These are phyloP conservation scores for Boletus barrowsii DNA, from an alignment of 768 basidiomycete species.

Conservation along the genomic window DNA sequence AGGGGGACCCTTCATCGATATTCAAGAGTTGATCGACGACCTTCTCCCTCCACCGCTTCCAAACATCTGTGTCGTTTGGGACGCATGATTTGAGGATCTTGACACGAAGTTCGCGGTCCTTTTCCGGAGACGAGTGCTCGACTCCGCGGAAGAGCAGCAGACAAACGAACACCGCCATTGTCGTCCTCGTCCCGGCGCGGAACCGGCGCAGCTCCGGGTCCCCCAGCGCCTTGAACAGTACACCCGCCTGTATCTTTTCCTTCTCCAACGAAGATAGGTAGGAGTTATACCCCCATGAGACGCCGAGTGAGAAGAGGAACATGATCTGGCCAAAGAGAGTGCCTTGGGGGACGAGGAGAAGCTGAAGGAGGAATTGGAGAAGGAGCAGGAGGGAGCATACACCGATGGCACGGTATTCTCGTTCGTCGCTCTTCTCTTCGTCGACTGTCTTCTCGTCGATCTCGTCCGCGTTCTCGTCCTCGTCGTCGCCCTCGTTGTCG, in stretches of 20 bases:
- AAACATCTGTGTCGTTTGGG: background rate
- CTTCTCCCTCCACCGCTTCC: background rate
- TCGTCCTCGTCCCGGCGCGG: constrained; percentile 12
- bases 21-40: background rate
- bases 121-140: background rate
- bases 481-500: too few relatives aligned
- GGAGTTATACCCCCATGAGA: constrained; percentile 34
- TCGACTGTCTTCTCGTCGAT: background rate
- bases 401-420: constrained; percentile 14
- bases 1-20: background rate
- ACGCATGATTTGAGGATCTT: background rate
- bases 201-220: constrained; percentile 7
- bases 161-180: background rate
- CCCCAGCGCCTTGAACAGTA: constrained; percentile 14
- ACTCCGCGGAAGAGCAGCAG: background rate
- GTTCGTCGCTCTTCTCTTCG: too few relatives aligned
- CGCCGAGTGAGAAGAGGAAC: constrained; percentile 28
- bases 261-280: constrained; percentile 33
- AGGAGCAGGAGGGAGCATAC: constrained; percentile 25
- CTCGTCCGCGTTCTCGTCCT: too few relatives aligned
- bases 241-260: constrained; percentile 12
- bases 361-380: constrained; percentile 30
- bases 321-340: constrained; percentile 34
- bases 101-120: background rate
- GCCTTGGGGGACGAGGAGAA: constrained; percentile 32